Base-by-base conservation (phyloP, 2,329 filamentous ascomycete genomes). In the Fusarium duplospermum region DNA sequence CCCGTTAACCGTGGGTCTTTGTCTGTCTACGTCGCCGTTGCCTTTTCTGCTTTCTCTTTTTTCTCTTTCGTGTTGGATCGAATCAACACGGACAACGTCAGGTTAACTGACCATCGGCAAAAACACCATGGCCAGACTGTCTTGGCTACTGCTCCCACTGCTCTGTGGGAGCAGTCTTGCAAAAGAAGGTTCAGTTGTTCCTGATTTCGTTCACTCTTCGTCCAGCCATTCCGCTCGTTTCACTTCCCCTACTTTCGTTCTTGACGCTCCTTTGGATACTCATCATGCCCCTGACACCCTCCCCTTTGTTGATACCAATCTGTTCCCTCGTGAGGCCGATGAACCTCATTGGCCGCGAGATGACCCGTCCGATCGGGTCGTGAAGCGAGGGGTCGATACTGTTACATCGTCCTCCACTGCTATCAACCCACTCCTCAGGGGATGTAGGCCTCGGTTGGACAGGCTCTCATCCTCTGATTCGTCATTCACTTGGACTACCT, bases 161-260 rank as follows among this genome's bases (percentile, higher is more conserved):
- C 11, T 64, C 2, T 66, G 62, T 54, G 70, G 71, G 29, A 62
- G 67, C 50, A 42, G 71, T 58, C 36, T 73, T 68, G 70, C 71
- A 64, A 73, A 73, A 73, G 66, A 73, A 73, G 71, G 71, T 73
- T 64, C 70, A 16, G 71, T 73, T 73, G 27, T 33, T 52, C 58
- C 67, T 63, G 38, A 57, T 73, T 64, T 73, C 66, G 27, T 73
- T 73, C 33, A 70, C 59, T 73, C 70, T 73, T 60, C 67, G 38
- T 73, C 71, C 57, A 62, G 62, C 62, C 67, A 38, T 64, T 62
- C 60, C 70, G 60, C 59, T 73, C 70, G 31, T 73, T 73, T 42
- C 35, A 16, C 50, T 64, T 16, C n/a, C 33, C 13, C 47, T 40
- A 14, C 59, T 60, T 72, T 61, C 54, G 36, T 73, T 70, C 71